Evolutionary conservation across 371 early-diverging fungal genomes (phyloP).

Genomic region (Mucor mucedo): DNA sequence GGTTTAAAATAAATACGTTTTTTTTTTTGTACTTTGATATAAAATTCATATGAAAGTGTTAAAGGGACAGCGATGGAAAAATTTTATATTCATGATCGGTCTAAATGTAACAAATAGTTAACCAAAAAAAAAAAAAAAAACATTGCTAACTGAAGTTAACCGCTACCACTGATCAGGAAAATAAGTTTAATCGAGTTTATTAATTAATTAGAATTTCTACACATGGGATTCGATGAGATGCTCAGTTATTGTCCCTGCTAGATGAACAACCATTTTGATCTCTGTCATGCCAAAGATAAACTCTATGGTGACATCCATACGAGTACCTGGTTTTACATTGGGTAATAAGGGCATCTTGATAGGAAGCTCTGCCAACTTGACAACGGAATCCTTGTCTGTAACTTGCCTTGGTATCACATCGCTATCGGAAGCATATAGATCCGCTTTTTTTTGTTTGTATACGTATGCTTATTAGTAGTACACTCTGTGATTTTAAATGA

Average conservation of each 20-base stretch:
- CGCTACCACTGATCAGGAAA: too few species aligned
- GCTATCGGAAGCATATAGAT: constrained; percentile 48
- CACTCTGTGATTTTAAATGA: constrained; percentile 22
- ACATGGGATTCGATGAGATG: constrained; percentile 5
- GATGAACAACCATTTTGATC: constrained; percentile 13
- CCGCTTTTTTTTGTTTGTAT: constrained; percentile 6
- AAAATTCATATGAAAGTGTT: too few species aligned
- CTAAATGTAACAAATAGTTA: too few species aligned
- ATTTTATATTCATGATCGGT: too few species aligned
- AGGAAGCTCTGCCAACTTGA: constrained; percentile 53
- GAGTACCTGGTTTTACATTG: constrained; percentile 48
- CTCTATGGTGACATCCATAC: constrained; percentile 49
- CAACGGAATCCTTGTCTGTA: constrained; percentile 43
- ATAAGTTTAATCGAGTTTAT: too few species aligned
- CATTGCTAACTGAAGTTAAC: too few species aligned
- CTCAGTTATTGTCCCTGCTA: constrained; percentile 19
- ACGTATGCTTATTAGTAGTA: constrained; percentile 29
- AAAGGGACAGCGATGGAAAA: too few species aligned
- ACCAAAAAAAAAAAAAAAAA: too few species aligned
- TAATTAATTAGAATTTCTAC: too few species aligned
- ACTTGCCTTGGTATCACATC: constrained; percentile 53
- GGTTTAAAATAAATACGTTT: too few species aligned
- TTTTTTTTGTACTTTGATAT: too few species aligned
- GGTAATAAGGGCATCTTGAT: constrained; percentile 54
- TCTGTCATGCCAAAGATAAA: constrained; percentile 34